Evolutionary conservation across 495 filamentous ascomycete genomes (phyloP), one percentile per base, ranked within the genome.

Genomic region (Pyrenula aspistea): DNA sequence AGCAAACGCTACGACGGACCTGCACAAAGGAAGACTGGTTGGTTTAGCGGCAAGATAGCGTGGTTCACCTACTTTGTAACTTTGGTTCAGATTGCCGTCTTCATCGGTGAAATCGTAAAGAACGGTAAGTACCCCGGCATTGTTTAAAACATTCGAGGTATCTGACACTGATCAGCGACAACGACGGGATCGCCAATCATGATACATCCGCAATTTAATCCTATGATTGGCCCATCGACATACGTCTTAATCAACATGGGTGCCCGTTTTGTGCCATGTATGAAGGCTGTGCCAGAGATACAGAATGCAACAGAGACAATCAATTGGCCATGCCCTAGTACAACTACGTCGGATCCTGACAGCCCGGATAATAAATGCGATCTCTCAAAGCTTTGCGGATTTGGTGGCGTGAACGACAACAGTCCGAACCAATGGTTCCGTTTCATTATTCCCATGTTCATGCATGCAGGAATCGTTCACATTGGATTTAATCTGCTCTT

Each of bases 211-310:
- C 72, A 73, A 11, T 91, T 97, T 73, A 98, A 98, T 68, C 87
- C 87, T 50, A 95, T 98, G 89, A 94, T 98, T 65, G 93, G 93
- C 0, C 93, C 93, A 2, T 94, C 91, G 1, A 78, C 86, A 2
- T 88, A 88, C 61, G 79, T 97, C 24, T 83, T 93, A 60, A 95
- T 98, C 69, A 94, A 93, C 65, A 95, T 97, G 90, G 93, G 93
- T 57, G 89, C 92, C 31, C 82, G 92, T 23, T 98, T 86, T 67
- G 82, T 88, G 3, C 89, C 92, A 3, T 98, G 93, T 68, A 98
- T 98, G 93, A 91, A 90, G 71, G 86, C 83, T 56, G 80, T 86
- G 12, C 68, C 80, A 21, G 77, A 78, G 2, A 71, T 93, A 11
- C 84, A 91, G 61, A 70, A 83, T 57, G 62, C 72, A 2, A 78